Evolutionary conservation across 345 rosid genomes (phyloP).

Genomic region (Salix udensis): DNA sequence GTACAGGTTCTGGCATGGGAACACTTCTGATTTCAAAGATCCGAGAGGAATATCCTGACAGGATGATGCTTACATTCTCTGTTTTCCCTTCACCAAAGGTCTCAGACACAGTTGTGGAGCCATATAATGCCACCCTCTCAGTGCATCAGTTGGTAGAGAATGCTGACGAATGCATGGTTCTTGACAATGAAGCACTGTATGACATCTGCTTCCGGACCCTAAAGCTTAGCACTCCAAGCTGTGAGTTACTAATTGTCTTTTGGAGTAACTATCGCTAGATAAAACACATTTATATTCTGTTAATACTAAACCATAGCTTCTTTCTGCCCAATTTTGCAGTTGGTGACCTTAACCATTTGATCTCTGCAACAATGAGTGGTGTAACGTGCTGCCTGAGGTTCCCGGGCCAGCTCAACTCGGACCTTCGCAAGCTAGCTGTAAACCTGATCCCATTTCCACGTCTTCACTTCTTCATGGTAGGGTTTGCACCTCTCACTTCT

Average conservation of each 20-base stretch:
- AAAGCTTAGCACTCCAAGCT: slow-evolving; percentile 96
- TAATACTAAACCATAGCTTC: background rate
- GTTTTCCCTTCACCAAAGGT: slow-evolving; percentile 97
- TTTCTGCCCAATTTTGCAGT: slow-evolving; percentile 40
- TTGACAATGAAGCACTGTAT: slow-evolving; percentile 94
- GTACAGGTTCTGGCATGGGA: slow-evolving; percentile 98
- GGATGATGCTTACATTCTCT: slow-evolving; percentile 98
- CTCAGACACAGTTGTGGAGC: slow-evolving; percentile 99
- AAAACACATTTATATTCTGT: background rate
- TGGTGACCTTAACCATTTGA: slow-evolving; percentile 94
- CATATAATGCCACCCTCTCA: slow-evolving; percentile 94
- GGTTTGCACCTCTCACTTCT: slow-evolving; percentile 67
- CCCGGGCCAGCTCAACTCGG: slow-evolving; percentile 97
- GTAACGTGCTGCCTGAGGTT: slow-evolving; percentile 95
- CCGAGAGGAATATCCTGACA: slow-evolving; percentile 95
- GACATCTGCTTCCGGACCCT: slow-evolving; percentile 97
- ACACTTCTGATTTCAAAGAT: slow-evolving; percentile 87
- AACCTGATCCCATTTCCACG: slow-evolving; percentile 96
- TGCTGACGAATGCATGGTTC: slow-evolving; percentile 97
- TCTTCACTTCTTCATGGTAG: slow-evolving; percentile 98
- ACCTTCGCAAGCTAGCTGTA: slow-evolving; percentile 87
- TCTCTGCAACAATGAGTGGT: slow-evolving; percentile 95
- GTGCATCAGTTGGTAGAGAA: slow-evolving; percentile 96
- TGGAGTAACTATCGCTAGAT: background rate
- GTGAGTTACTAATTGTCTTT: slow-evolving; percentile 39